These are phyloP conservation scores for Leccinellum luteum DNA, from an alignment of 768 basidiomycete species.

Conservation along the genomic window DNA sequence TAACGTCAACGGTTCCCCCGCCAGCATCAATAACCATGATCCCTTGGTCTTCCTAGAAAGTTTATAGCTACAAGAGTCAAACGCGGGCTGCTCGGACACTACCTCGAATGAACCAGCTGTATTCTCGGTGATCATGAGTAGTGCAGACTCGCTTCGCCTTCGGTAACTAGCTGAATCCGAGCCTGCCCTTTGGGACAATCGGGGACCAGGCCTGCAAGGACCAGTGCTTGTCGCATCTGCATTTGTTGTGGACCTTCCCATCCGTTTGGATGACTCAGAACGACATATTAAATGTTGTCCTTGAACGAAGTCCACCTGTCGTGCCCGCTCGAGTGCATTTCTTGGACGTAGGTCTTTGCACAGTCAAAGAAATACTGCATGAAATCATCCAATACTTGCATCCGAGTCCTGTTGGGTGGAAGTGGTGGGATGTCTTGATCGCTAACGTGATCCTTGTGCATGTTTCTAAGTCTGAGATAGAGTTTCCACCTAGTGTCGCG, in stretches of 20 bases:
- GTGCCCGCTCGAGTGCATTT: conserved; percentile 42
- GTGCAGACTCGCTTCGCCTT: conserved; percentile 54
- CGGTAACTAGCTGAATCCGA: conserved; percentile 45
- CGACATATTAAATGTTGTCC: conserved; percentile 40
- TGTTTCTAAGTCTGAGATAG: conserved; percentile 30
- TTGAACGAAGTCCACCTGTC: conserved; percentile 43
- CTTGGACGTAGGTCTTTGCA: conserved; percentile 42
- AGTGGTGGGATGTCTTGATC: conserved; percentile 40
- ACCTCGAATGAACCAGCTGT: conserved; percentile 29
- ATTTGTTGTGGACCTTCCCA: conserved; percentile 46
- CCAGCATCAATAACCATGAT: conserved; percentile 61
- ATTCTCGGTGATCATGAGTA: conserved; percentile 40
- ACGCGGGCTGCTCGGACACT: background rate
- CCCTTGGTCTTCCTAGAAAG: conserved; percentile 40
- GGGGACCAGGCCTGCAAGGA: conserved; percentile 39
- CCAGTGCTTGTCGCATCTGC: conserved; percentile 43
- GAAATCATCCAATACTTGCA: conserved; percentile 49
- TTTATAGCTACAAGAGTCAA: background rate
- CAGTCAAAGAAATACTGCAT: conserved; percentile 45
- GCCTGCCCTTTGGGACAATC: conserved; percentile 35
- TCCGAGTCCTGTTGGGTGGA: conserved; percentile 40
- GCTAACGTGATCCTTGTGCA: conserved; percentile 20
- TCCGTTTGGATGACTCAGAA: conserved; percentile 48
- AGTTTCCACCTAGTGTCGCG: conserved; percentile 33
- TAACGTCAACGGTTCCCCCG: conserved; percentile 61